Conservation (phyloP, 139 green algal genomes). For the Zygnema cylindricum region DNA sequence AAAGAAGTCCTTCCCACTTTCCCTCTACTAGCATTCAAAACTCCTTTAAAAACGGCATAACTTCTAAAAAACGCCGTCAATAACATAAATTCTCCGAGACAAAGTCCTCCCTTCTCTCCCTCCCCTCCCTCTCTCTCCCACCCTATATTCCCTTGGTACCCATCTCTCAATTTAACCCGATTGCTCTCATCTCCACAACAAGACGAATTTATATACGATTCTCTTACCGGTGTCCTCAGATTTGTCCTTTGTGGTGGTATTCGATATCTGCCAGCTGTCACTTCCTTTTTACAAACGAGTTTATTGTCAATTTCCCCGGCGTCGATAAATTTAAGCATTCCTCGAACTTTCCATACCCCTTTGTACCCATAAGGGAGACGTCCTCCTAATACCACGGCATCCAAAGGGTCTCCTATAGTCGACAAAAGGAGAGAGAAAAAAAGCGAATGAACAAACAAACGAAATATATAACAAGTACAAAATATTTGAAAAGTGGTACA, state of each 20-base stretch:
- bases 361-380: conserved; percentile 41
- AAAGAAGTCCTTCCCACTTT: conserved; percentile 43
- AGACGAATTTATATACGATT: not conserved
- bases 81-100: conserved; percentile 33
- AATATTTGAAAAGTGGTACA: no score
- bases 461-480: no score
- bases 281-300: conserved; percentile 35
- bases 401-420: conserved; percentile 43
- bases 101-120: conserved; percentile 15
- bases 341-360: conserved; percentile 42
- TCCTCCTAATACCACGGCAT: conserved; percentile 44
- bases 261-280: not conserved
- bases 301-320: conserved; percentile 46
- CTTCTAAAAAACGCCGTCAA: conserved; percentile 41
- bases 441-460: not conserved
- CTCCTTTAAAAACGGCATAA: conserved; percentile 34
- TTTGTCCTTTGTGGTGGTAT: not conserved
- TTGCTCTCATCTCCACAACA: not conserved
- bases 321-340: conserved; percentile 51
- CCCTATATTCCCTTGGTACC: not conserved
- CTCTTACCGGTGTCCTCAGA: not conserved
- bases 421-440: not conserved
- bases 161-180: not conserved
- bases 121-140: not conserved
- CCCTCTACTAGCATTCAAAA: conserved; percentile 6